Base-by-base conservation (phyloP, 1,284 basidiomycete species). In the Irpex lacteus region DNA sequence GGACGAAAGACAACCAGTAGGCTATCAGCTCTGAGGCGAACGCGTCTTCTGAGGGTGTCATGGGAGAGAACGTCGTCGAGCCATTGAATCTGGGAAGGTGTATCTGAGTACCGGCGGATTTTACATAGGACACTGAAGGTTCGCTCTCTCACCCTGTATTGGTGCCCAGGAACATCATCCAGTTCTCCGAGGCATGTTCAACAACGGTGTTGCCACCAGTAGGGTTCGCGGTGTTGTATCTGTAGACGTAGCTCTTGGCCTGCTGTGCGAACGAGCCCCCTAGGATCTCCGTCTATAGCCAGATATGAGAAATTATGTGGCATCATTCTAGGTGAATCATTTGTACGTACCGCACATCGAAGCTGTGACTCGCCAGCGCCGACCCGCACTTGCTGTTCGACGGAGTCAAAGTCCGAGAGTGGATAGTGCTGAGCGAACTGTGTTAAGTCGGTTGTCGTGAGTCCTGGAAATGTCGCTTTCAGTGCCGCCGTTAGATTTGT, bases 1-100 rank as follows among this genome's bases (percentile, higher is more conserved):
- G 82, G 18, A 86, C 84, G 68, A 87, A 86, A 0, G 85, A 87
- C 8, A 85, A 75, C 83, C 84, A 86, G 70, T 85, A 86, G 9
- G 84, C 84, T 60, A 86, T 85, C 36, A 86, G 74, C 70, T 87
- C 85, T 53, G 77, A 71, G 0, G 82, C 80, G 70, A 87, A 86
- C 4, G 81, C 78, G 1, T 66, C 69, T 68, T 86, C 80, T 4
- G 76, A 73, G 0, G 78, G 73, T 2, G 75, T 78, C 74, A 81
- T 75, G 0, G 75, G 68, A 4, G 76, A 73, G 68, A 81, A 81
- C 0, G 73, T 74, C 9, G 74, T 76, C 60, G 77, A 80, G n/a
- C 84, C 83, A 69, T 86, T 85, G 63, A 74, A 71, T 2, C 82
- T 85, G 69, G 32, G 18, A 15, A 18, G 15, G 3, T 9, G 34